These are phyloP conservation scores for Pulchroboletus neoregius DNA, from an alignment of 1,284 basidiomycete genomes.

Conservation along the genomic window DNA sequence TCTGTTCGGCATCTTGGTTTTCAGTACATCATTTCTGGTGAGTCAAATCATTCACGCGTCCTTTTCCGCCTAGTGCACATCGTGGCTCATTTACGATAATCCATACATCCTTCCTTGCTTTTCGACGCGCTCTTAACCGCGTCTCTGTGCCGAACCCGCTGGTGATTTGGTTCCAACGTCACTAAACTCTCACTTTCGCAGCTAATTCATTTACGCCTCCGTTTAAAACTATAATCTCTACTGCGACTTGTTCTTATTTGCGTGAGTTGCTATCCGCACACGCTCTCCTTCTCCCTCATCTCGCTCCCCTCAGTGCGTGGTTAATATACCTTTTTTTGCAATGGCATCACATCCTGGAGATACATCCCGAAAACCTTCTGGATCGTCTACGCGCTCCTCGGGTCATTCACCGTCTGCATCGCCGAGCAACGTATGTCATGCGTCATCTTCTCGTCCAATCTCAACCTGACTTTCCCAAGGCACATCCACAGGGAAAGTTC, in stretches of 20 bases:
- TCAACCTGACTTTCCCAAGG: constrained; percentile 22
- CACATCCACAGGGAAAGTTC: constrained; percentile 46
- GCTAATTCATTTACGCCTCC: constrained; percentile 37
- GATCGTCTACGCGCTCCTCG: constrained; percentile 59
- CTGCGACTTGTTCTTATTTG: constrained; percentile 26
- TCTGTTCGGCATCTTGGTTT: constrained; percentile 24
- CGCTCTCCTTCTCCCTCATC: constrained; percentile 17
- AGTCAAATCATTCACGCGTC: constrained; percentile 38
- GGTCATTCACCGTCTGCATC: constrained; percentile 58
- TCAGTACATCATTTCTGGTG: constrained; percentile 35
- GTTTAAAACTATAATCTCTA: constrained; percentile 35
- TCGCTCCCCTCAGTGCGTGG: constrained; percentile 26
- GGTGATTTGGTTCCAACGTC: constrained; percentile 20
- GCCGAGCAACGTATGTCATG: constrained; percentile 46
- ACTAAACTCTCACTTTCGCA: constrained; percentile 29
- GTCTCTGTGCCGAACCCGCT: constrained; percentile 30
- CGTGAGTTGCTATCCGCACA: constrained; percentile 25
- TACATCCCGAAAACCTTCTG: constrained; percentile 61
- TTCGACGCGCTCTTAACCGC: constrained; percentile 31
- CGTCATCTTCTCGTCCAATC: constrained; percentile 4
- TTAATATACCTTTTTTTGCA: constrained; percentile 28
- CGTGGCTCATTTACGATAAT: constrained; percentile 34
- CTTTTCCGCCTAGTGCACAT: constrained; percentile 33
- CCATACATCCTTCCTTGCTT: constrained; percentile 10
- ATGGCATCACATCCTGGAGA: constrained; percentile 52